These are phyloP conservation scores for Cymbidium sinense DNA, from an alignment of 106 monocot genomes.

Conservation along the genomic window DNA sequence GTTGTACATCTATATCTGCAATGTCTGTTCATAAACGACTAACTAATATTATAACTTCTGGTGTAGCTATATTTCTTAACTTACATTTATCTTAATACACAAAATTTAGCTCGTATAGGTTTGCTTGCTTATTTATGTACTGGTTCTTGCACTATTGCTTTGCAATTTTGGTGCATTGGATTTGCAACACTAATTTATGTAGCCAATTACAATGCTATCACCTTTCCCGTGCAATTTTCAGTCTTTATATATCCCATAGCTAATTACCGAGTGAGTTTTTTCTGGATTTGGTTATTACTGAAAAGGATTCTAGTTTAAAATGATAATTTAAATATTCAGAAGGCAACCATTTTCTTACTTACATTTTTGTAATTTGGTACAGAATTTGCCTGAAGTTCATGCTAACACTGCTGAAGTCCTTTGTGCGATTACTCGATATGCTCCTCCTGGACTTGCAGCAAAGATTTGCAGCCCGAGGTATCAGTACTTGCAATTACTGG, in stretches of 20 bases:
- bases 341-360: neutral
- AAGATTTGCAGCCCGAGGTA: constrained; percentile 65
- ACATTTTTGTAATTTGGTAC: neutral
- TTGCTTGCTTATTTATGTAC: neutral
- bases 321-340: neutral
- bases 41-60: too few relatives aligned
- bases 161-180: neutral
- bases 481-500: neutral
- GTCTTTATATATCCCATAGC: neutral
- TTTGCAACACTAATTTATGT: neutral
- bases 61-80: neutral
- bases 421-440: constrained; percentile 62
- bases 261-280: neutral
- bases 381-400: constrained; percentile 76
- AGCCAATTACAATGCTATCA: neutral
- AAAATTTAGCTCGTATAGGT: neutral
- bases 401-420: constrained; percentile 72
- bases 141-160: neutral
- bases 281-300: neutral
- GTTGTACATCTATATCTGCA: too few relatives aligned
- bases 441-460: constrained; percentile 57
- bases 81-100: neutral
- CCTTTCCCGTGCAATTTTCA: neutral
- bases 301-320: neutral
- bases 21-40: too few relatives aligned